Evolutionary conservation across 495 filamentous ascomycete genomes (phyloP).

Genomic region (Margaritispora aquatica): DNA sequence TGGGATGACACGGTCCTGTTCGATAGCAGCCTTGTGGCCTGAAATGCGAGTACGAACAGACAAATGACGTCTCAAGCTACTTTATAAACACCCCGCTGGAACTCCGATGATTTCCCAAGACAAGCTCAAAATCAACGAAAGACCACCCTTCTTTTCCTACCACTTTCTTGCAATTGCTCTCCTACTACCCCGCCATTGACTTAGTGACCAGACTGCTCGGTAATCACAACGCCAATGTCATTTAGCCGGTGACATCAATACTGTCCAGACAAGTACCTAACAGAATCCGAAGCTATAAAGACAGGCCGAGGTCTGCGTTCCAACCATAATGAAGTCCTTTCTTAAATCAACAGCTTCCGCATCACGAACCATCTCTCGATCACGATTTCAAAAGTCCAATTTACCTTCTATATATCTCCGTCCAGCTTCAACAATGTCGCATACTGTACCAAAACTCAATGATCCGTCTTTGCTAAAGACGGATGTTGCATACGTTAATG

Average conservation of each 20-base stretch:
- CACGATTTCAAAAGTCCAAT: slow-evolving; percentile 21
- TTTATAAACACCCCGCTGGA: background rate
- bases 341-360: slow-evolving; percentile 17
- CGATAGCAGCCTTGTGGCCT: background rate
- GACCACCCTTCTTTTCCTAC: background rate
- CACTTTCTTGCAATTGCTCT: background rate
- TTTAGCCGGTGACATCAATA: slow-evolving; percentile 1
- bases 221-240: slow-evolving; percentile 3
- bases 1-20: background rate
- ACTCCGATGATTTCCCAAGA: background rate
- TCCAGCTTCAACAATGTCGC: slow-evolving; percentile 21
- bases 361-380: slow-evolving; percentile 12
- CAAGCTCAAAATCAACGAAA: too few species aligned
- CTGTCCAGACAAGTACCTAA: too few species aligned
- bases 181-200: background rate
- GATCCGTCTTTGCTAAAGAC: slow-evolving; percentile 76
- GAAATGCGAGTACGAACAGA: background rate
- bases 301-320: background rate
- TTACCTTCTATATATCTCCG: slow-evolving; percentile 16
- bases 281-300: background rate
- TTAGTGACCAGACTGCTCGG: background rate
- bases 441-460: slow-evolving; percentile 53
- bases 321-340: slow-evolving; percentile 13
- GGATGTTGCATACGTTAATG: slow-evolving; percentile 76
- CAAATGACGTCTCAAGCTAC: background rate